phyloP scores from a whole-genome alignment of 169 alveolate species.

The Eimeria praecox region DNA sequence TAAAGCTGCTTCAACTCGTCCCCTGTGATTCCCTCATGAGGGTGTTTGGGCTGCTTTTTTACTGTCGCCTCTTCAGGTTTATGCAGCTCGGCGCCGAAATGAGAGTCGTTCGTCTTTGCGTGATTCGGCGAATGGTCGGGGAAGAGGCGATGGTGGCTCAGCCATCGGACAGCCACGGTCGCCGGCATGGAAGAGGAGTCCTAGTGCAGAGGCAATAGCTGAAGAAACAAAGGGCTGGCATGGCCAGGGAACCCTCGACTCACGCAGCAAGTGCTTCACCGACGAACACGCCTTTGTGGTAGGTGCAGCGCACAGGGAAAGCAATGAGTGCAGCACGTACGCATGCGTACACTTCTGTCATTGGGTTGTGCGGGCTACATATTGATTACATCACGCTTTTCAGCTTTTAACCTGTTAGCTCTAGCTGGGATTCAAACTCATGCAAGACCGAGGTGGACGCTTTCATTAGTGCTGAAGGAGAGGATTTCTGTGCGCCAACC shows the following conservation, averaged over 20 bases:
- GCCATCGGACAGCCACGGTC: neutral
- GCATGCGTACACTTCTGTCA: neutral
- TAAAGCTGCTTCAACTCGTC: no score
- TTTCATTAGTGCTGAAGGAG: no score
- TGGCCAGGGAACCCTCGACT: slow-evolving; percentile 78
- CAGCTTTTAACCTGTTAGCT: neutral
- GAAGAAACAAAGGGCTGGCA: slow-evolving; percentile 70
- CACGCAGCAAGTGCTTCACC: slow-evolving; percentile 77
- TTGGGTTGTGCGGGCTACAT: neutral
- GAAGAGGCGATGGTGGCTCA: slow-evolving; percentile 8
- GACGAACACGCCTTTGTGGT: slow-evolving; percentile 80
- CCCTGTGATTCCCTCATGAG: no score
- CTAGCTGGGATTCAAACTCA: no score
- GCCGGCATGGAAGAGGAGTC: slow-evolving; percentile 51
- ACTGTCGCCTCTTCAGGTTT: slow-evolving; percentile 14
- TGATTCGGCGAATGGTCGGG: neutral
- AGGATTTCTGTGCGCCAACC: neutral
- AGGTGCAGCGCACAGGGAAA: neutral
- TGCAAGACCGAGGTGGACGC: no score
- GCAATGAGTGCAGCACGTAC: neutral
- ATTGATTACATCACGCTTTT: neutral
- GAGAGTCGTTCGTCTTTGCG: neutral
- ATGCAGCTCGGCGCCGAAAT: slow-evolving; percentile 34
- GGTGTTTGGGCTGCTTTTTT: neutral
- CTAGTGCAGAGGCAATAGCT: slow-evolving; percentile 62